These are phyloP conservation scores for Capronia americana DNA, from an alignment of 2,329 filamentous ascomycete species.

Conservation along the genomic window DNA sequence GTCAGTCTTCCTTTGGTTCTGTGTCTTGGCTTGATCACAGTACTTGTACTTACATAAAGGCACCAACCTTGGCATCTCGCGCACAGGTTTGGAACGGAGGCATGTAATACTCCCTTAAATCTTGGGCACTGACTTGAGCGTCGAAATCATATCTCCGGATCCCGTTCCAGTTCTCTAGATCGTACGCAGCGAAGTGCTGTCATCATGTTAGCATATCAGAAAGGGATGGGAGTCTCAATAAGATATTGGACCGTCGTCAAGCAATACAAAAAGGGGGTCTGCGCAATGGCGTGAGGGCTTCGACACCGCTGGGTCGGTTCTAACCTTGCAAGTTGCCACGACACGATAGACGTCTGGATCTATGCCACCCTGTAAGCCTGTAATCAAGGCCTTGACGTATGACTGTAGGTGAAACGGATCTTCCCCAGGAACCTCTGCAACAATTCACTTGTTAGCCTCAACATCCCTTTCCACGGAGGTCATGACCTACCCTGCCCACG, in stretches of 20 bases:
- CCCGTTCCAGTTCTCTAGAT: conserved; percentile 57
- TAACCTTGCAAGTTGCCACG: conserved; percentile 61
- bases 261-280: not conserved
- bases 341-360: conserved; percentile 51
- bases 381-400: conserved; percentile 61
- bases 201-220: not conserved
- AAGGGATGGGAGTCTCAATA: not conserved
- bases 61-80: conserved; percentile 57
- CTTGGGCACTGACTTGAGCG: conserved; percentile 59
- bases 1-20: not conserved
- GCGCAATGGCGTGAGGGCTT: conserved; percentile 1
- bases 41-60: conserved; percentile 58
- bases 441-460: conserved; percentile 2
- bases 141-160: conserved; percentile 58
- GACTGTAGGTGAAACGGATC: conserved; percentile 57
- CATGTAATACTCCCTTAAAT: conserved; percentile 63
- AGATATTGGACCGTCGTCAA: not conserved
- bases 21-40: not conserved
- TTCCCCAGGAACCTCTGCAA: conserved; percentile 61
- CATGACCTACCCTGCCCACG: conserved; percentile 55
- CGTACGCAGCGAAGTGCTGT: conserved; percentile 62
- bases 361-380: conserved; percentile 59
- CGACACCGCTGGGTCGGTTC: not conserved
- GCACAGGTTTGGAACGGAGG: conserved; percentile 69
- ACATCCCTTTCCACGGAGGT: not conserved